phyloP scores from a whole-genome alignment of 352 stramenopile species.

The Globisporangium alternatum region DNA sequence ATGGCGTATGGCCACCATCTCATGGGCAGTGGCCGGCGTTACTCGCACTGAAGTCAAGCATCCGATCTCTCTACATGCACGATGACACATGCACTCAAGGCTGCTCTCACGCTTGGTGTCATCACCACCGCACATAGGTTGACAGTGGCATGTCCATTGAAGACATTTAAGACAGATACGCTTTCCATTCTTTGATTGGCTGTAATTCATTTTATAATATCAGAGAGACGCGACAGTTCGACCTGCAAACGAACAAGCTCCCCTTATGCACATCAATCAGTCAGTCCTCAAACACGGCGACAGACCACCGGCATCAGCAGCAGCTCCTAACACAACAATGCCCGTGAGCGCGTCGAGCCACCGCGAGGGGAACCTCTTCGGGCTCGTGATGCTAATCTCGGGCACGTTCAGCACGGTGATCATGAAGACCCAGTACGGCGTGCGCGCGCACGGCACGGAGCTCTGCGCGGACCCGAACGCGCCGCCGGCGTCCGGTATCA shows the following conservation, averaged over 20 bases:
- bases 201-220: too few species aligned
- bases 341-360: slow-evolving; percentile 20
- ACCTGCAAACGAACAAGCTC: neutral
- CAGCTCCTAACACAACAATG: neutral
- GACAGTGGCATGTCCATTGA: too few species aligned
- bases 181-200: too few species aligned
- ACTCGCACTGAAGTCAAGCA: too few species aligned
- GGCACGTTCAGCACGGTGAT: slow-evolving; percentile 85
- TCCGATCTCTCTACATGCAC: too few species aligned
- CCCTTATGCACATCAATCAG: slow-evolving; percentile 4
- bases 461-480: slow-evolving; percentile 47
- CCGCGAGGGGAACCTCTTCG: slow-evolving; percentile 43
- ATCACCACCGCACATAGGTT: too few species aligned
- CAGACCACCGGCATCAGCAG: neutral
- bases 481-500: neutral
- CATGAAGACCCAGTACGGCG: slow-evolving; percentile 82
- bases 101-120: too few species aligned
- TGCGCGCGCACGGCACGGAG: slow-evolving; percentile 50
- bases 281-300: neutral
- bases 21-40: too few species aligned
- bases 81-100: too few species aligned
- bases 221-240: too few species aligned
- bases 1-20: too few species aligned
- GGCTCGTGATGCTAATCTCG: slow-evolving; percentile 66
- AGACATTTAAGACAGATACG: too few species aligned